Conservation (phyloP, 306 rosid genomes). For the Rosa persica region DNA sequence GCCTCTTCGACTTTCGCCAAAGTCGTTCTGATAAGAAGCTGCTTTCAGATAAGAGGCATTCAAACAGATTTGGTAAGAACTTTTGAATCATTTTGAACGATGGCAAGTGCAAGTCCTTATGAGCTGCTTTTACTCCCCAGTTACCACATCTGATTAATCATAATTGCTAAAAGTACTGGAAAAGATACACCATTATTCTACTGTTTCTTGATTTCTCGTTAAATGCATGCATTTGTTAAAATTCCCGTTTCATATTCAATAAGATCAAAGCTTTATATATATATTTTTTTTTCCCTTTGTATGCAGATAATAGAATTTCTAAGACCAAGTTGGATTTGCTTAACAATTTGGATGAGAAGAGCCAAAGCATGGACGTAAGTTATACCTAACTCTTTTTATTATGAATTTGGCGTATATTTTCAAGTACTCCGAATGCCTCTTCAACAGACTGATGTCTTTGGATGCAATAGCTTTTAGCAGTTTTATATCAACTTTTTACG, state of each 20-base stretch:
- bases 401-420: background rate
- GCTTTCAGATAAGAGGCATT: conserved; percentile 38
- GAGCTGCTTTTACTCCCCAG: background rate
- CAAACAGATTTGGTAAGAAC: conserved; percentile 40
- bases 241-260: background rate
- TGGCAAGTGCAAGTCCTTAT: background rate
- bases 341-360: conserved; percentile 33
- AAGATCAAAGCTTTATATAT: conserved; percentile 5
- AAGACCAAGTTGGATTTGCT: conserved; percentile 32
- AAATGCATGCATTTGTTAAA: background rate
- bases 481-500: background rate
- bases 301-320: conserved; percentile 41
- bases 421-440: background rate
- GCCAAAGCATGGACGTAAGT: conserved; percentile 49
- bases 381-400: conserved; percentile 1
- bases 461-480: conserved; percentile 1
- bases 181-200: background rate
- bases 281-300: background rate
- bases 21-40: conserved; percentile 39
- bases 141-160: background rate
- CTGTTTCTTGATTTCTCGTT: background rate
- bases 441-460: background rate
- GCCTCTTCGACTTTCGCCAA: conserved; percentile 52
- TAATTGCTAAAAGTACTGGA: background rate
- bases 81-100: background rate